phyloP scores from a whole-genome alignment of 805 yeast genomes.

The Metschnikowia drakensbergensis region DNA sequence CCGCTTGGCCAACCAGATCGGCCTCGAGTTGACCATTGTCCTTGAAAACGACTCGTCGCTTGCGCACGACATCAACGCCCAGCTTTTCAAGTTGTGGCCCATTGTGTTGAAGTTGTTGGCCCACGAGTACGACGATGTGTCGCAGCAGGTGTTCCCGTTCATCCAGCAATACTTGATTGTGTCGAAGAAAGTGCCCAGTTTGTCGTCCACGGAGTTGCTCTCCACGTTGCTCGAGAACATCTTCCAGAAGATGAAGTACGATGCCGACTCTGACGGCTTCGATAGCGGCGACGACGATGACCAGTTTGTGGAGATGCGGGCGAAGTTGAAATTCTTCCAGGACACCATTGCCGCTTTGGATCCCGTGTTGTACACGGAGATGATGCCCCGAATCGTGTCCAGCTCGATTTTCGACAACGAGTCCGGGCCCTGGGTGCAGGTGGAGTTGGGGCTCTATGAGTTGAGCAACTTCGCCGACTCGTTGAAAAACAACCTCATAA shows the following conservation, averaged over 20 bases:
- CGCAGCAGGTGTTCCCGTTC: constrained; percentile 78
- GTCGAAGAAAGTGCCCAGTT: constrained; percentile 51
- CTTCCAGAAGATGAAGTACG: constrained; percentile 75
- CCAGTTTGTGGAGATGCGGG: constrained; percentile 76
- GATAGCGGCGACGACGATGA: constrained; percentile 41
- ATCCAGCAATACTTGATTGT: constrained; percentile 69
- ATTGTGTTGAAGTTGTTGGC: constrained; percentile 63
- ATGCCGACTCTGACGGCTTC: constrained; percentile 63
- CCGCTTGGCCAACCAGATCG: constrained; percentile 67
- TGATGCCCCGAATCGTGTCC: constrained; percentile 57
- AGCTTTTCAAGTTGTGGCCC: constrained; percentile 64
- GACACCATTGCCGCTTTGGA: constrained; percentile 65
- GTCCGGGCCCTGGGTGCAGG: constrained; percentile 36
- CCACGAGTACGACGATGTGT: constrained; percentile 86
- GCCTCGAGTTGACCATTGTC: constrained; percentile 68
- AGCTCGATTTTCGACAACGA: constrained; percentile 13
- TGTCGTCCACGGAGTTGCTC: constrained; percentile 46
- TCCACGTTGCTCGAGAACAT: constrained; percentile 63
- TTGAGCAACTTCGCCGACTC: constrained; percentile 76
- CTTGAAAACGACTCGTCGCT: constrained; percentile 47
- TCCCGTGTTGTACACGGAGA: constrained; percentile 58
- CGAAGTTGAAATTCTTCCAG: constrained; percentile 71
- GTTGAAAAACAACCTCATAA: constrained; percentile 71
- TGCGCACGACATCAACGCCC: constrained; percentile 35
- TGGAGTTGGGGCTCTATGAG: constrained; percentile 85